These are phyloP conservation scores for Coemansia sp. DNA, from an alignment of 192 early-diverging fungal genomes.

Conservation along the genomic window DNA sequence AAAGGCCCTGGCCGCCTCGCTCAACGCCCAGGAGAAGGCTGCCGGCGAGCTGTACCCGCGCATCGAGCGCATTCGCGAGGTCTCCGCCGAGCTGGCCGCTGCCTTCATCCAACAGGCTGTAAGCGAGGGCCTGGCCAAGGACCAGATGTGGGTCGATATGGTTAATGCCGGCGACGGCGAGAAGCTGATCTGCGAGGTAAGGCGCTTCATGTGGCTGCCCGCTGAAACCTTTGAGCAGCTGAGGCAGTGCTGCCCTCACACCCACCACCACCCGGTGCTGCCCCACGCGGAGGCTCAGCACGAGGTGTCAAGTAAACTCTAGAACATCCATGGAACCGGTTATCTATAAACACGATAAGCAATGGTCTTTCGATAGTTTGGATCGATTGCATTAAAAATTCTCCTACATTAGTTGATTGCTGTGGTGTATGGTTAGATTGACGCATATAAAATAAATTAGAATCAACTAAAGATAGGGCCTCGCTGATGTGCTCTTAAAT, in stretches of 20 bases:
- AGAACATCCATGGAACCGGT: background rate
- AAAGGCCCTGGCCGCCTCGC: slow-evolving; percentile 72
- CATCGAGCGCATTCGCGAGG: slow-evolving; percentile 79
- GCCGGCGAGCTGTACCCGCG: slow-evolving; percentile 78
- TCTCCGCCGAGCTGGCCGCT: slow-evolving; percentile 73
- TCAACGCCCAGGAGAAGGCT: slow-evolving; percentile 63
- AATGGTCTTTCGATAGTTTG: background rate
- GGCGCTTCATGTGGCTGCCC: slow-evolving; percentile 44
- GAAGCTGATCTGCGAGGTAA: slow-evolving; percentile 28
- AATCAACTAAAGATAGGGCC: too few relatives aligned
- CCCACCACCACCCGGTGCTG: slow-evolving; percentile 18
- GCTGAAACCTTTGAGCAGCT: slow-evolving; percentile 46
- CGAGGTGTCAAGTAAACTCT: slow-evolving; percentile 10
- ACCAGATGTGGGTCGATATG: slow-evolving; percentile 26
- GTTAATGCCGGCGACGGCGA: slow-evolving; percentile 12
- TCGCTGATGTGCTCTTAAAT: too few relatives aligned
- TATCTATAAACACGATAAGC: background rate
- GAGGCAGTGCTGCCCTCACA: slow-evolving; percentile 15
- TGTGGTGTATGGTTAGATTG: too few relatives aligned
- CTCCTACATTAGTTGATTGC: too few relatives aligned
- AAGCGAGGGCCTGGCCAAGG: slow-evolving; percentile 50
- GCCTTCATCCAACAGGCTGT: slow-evolving; percentile 69
- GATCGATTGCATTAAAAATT: too few relatives aligned
- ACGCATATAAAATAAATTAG: too few relatives aligned
- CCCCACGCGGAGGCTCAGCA: slow-evolving; percentile 8